These are phyloP conservation scores for Wickerhamomyces silvicola DNA, from an alignment of 805 yeast species.

Conservation along the genomic window DNA sequence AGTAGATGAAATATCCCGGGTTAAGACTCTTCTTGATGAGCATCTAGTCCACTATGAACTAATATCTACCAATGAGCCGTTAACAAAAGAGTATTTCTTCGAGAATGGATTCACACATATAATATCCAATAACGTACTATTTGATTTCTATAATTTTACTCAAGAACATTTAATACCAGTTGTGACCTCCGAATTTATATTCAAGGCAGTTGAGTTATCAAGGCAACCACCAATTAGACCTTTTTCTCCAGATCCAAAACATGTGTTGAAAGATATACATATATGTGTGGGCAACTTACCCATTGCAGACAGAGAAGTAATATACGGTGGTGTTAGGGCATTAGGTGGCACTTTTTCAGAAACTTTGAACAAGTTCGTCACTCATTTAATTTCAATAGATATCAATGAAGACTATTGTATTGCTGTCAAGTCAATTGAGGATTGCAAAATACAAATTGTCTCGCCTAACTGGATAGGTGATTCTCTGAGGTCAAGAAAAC, in stretches of 20 bases:
- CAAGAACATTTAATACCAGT: conserved; percentile 55
- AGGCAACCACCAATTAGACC: conserved; percentile 45
- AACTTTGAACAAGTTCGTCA: conserved; percentile 57
- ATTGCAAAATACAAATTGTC: conserved; percentile 49
- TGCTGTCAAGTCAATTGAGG: conserved; percentile 38
- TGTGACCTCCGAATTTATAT: conserved; percentile 56
- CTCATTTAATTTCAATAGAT: conserved; percentile 66
- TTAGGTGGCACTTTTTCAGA: conserved; percentile 74
- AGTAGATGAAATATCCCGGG: not conserved
- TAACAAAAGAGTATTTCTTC: conserved; percentile 12
- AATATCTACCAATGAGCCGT: not conserved
- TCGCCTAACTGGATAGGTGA: conserved; percentile 77
- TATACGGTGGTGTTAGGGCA: conserved; percentile 57
- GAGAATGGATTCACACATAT: conserved; percentile 32
- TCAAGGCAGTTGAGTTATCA: conserved; percentile 35
- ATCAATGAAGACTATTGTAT: conserved; percentile 52
- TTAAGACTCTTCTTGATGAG: not conserved
- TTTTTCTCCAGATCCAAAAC: conserved; percentile 67
- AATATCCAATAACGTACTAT: conserved; percentile 42
- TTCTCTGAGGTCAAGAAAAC: conserved; percentile 48
- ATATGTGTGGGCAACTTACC: conserved; percentile 56
- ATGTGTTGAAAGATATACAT: conserved; percentile 54
- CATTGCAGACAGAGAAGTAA: conserved; percentile 55
- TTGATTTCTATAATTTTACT: conserved; percentile 43
- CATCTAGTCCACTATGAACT: not conserved